phyloP scores from a whole-genome alignment of 202 grass and related monocot genomes.

The Brachypodium distachyon region DNA sequence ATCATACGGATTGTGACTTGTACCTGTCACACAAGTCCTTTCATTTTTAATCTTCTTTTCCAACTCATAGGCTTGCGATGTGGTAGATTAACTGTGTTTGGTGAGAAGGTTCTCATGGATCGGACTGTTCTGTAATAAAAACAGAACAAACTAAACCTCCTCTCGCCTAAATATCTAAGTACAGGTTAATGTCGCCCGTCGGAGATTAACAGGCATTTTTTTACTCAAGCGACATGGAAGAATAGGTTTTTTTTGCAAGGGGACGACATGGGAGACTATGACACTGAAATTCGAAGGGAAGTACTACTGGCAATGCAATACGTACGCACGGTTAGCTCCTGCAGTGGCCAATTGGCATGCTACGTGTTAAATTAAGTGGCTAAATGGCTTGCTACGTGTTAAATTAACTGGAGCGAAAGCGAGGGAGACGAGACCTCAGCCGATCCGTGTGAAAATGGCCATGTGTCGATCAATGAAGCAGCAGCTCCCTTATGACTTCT shows the following conservation, averaged over 20 bases:
- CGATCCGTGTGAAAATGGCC: background rate
- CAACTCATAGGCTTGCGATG: background rate
- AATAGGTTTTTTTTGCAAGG: too few relatives aligned
- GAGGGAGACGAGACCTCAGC: background rate
- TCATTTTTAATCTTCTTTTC: background rate
- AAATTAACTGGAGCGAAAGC: background rate
- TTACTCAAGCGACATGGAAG: background rate
- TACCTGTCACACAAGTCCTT: background rate
- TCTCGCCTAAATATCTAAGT: background rate
- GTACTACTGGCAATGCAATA: background rate
- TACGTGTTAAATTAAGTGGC: background rate
- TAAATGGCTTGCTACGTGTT: background rate
- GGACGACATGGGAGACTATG: constrained; percentile 20
- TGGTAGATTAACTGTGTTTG: background rate
- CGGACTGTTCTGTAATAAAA: background rate
- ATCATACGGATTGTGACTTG: background rate
- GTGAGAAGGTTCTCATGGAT: background rate
- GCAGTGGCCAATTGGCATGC: background rate
- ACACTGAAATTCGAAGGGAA: background rate
- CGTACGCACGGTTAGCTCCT: background rate
- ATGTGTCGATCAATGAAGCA: background rate
- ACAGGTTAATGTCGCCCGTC: background rate
- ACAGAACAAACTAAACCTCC: constrained; percentile 13
- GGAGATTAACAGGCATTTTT: constrained; percentile 9
- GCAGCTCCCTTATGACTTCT: too few relatives aligned